phyloP scores from a whole-genome alignment of 768 basidiomycete species.

The Lentinus brumalis region DNA sequence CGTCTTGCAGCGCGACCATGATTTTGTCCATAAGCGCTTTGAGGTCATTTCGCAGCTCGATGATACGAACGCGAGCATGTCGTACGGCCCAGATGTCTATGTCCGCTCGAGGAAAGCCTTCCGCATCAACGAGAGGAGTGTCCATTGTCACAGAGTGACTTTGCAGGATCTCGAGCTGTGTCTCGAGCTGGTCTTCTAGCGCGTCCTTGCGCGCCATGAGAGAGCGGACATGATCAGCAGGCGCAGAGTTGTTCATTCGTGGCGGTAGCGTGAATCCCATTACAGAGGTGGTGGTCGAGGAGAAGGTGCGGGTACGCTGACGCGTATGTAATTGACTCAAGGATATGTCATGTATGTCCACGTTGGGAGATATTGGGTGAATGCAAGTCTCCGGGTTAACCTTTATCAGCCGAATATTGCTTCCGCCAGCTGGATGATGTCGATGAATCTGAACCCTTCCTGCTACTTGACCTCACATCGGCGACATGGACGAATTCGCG shows the following conservation, averaged over 20 bases:
- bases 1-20: constrained; percentile 63
- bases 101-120: constrained; percentile 89
- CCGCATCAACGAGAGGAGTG: constrained; percentile 77
- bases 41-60: constrained; percentile 81
- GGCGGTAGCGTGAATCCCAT: constrained; percentile 54
- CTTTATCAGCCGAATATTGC: not conserved
- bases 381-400: not conserved
- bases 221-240: constrained; percentile 58
- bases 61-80: constrained; percentile 72
- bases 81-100: constrained; percentile 84
- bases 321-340: not conserved
- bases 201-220: constrained; percentile 70
- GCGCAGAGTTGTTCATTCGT: constrained; percentile 39
- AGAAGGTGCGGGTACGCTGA: not conserved
- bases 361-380: not conserved
- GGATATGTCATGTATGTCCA: no score
- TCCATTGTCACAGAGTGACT: constrained; percentile 65
- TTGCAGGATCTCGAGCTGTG: constrained; percentile 62
- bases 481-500: constrained; percentile 19
- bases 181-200: constrained; percentile 72
- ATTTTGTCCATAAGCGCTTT: constrained; percentile 65
- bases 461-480: not conserved
- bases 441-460: not conserved
- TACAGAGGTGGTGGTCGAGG: constrained; percentile 10
- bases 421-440: not conserved